Percentiles rank a stretch among this genome's conserved stretches.
phyloP scores from a whole-genome alignment of 768 basidiomycete species.

The Jaapia argillacea region DNA sequence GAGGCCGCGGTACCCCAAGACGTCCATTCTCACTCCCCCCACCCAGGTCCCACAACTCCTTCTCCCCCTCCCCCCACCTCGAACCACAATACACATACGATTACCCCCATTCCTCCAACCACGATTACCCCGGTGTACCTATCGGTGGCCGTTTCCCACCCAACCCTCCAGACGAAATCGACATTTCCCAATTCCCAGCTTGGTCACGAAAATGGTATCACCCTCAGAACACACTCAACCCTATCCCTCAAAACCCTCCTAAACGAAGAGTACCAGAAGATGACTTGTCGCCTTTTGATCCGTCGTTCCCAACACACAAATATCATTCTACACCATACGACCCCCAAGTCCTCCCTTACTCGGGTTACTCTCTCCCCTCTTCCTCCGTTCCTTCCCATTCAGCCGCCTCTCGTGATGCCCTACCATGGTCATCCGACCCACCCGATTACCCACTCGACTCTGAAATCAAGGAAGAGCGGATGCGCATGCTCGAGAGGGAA shows the following conservation, averaged over 20 bases:
- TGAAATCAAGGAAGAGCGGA: constrained; percentile 53
- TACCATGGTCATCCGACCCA: constrained; percentile 45
- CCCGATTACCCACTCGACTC: constrained; percentile 36
- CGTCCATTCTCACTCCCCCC: constrained; percentile 43
- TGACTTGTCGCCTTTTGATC: constrained; percentile 23
- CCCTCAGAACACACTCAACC: constrained; percentile 4
- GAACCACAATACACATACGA: constrained; percentile 8
- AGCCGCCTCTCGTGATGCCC: constrained; percentile 29
- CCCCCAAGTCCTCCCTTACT: constrained; percentile 14
- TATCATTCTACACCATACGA: constrained; percentile 17
- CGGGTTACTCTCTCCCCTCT: constrained; percentile 16
- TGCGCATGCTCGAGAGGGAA: constrained; percentile 63
- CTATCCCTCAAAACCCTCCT: constrained; percentile 4
- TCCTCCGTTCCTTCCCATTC: constrained; percentile 21
- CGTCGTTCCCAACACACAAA: constrained; percentile 19
- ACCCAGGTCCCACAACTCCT: constrained; percentile 18
- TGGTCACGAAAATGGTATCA: constrained; percentile 57
- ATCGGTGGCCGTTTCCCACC: constrained; percentile 12
- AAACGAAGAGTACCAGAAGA: constrained; percentile 5
- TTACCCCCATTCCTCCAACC: constrained; percentile 11
- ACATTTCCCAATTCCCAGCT: constrained; percentile 51
- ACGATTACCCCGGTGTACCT: constrained; percentile 10
- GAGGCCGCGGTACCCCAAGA: constrained; percentile 14
- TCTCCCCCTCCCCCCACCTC: constrained; percentile 10
- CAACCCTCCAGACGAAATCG: constrained; percentile 29